A percentile compares a stretch with the other conserved stretches of the same genome.
phyloP scores from a whole-genome alignment of 208 protist genomes.

The Leishmania tropica region DNA sequence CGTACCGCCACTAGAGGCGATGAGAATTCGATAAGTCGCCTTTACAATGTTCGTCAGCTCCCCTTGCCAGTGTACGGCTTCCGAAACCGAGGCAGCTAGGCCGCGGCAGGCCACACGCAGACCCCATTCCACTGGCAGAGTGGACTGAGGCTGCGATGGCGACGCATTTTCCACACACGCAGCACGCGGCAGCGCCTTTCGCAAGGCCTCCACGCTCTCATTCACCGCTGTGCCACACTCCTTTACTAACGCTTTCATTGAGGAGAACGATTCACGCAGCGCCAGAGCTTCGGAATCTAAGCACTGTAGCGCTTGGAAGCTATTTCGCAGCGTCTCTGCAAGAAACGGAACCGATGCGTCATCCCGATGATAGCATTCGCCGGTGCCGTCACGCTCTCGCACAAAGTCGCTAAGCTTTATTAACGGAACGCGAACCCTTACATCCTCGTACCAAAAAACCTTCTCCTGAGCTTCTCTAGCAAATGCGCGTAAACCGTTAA shows the following conservation, averaged over 20 bases:
- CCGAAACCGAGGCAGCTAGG: not conserved
- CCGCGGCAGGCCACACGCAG: not conserved
- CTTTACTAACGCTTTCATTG: not conserved
- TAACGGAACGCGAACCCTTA: too few species aligned
- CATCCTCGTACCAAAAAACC: too few species aligned
- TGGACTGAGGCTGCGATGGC: not conserved
- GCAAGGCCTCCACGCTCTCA: not conserved
- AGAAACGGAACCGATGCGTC: too few species aligned
- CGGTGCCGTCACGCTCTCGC: too few species aligned
- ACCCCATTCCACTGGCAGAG: not conserved
- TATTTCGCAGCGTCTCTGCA: too few species aligned
- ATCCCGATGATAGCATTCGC: too few species aligned
- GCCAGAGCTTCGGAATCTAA: too few species aligned
- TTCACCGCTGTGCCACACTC: not conserved
- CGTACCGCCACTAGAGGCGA: not conserved
- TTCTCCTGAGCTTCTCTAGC: too few species aligned
- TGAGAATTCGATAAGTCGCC: not conserved
- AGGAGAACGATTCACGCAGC: not conserved
- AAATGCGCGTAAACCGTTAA: too few species aligned
- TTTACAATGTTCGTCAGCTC: not conserved
- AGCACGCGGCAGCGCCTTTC: not conserved
- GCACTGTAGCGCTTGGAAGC: too few species aligned
- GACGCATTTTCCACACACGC: not conserved
- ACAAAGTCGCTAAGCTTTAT: too few species aligned
- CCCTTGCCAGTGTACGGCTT: not conserved